Percentiles rank a stretch among this genome's conserved stretches.
These are phyloP conservation scores for Davidsoniella eucalypti DNA, from an alignment of 2,329 filamentous ascomycete species.

Conservation along the genomic window DNA sequence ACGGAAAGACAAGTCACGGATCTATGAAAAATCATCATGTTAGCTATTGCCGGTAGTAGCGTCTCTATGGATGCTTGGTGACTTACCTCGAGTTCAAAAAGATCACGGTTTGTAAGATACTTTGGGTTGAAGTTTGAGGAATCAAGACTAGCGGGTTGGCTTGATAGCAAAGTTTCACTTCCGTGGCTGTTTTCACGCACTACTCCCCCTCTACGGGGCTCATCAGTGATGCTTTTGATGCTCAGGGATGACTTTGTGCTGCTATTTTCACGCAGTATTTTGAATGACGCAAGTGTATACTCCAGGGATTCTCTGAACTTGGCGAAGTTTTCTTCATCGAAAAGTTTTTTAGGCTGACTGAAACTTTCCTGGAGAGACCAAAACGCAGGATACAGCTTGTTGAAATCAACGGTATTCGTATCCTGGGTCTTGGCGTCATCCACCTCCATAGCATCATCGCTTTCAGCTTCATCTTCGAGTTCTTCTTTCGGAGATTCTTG, in stretches of 20 bases:
- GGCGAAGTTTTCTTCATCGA: conserved; percentile 53
- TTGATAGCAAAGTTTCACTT: not conserved
- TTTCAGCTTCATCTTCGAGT: conserved; percentile 12
- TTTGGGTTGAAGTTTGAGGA: conserved; percentile 66
- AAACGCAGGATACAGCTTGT: conserved; percentile 74
- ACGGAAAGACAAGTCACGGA: conserved; percentile 86
- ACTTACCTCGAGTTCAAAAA: conserved; percentile 82
- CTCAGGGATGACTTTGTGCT: conserved; percentile 32
- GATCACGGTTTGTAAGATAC: conserved; percentile 89
- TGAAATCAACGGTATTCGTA: conserved; percentile 30
- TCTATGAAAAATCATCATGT: conserved; percentile 28
- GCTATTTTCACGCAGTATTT: conserved; percentile 32
- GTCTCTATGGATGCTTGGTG: no score
- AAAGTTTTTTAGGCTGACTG: conserved; percentile 73
- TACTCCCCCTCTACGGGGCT: conserved; percentile 22
- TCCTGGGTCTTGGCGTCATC: conserved; percentile 31
- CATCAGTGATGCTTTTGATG: conserved; percentile 32
- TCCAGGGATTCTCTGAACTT: conserved; percentile 68
- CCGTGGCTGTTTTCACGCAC: not conserved
- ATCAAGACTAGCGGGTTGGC: not conserved
- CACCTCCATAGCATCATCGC: conserved; percentile 47
- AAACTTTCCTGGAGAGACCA: conserved; percentile 89
- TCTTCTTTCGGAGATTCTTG: conserved; percentile 27
- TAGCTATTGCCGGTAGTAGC: no score
- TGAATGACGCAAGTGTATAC: conserved; percentile 41